Evolutionary conservation across 1,139 yeast species (phyloP).

Genomic region (Geotrichum citri-aurantii): DNA sequence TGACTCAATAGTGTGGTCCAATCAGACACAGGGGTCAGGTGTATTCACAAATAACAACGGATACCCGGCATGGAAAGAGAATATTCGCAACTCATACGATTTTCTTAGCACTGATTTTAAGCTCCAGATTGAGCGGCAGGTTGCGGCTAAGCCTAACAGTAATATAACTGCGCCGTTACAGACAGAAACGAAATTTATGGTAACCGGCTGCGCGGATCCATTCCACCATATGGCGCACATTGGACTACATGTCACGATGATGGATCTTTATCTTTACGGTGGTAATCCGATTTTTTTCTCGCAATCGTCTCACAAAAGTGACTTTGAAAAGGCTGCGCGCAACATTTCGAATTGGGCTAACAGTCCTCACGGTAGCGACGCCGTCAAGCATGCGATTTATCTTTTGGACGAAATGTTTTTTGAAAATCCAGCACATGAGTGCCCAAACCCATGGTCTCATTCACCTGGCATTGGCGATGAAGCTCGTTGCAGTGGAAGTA

Average conservation of each 20-base stretch:
- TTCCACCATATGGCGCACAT: slow-evolving; percentile 64
- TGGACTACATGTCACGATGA: slow-evolving; percentile 62
- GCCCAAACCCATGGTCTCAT: slow-evolving; percentile 14
- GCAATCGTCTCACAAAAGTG: slow-evolving; percentile 38
- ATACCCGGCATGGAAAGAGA: neutral
- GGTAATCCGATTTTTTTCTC: slow-evolving; percentile 72
- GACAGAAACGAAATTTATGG: neutral
- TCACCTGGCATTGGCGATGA: neutral
- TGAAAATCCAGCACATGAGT: neutral
- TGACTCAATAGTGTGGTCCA: slow-evolving; percentile 40
- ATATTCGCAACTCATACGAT: neutral
- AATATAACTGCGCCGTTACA: neutral
- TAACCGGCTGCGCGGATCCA: slow-evolving; percentile 30
- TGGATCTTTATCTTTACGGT: slow-evolving; percentile 70
- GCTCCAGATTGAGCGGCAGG: neutral
- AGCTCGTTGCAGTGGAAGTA: neutral
- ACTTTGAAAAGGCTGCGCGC: slow-evolving; percentile 16
- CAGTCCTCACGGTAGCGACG: slow-evolving; percentile 3
- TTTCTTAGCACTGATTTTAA: neutral
- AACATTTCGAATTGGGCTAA: slow-evolving; percentile 4
- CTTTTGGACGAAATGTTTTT: slow-evolving; percentile 29
- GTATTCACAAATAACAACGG: neutral
- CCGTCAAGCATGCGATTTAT: slow-evolving; percentile 27
- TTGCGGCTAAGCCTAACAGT: neutral
- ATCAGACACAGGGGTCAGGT: neutral